Conservation (phyloP, 345 rosid species). For the Salix brachista region DNA sequence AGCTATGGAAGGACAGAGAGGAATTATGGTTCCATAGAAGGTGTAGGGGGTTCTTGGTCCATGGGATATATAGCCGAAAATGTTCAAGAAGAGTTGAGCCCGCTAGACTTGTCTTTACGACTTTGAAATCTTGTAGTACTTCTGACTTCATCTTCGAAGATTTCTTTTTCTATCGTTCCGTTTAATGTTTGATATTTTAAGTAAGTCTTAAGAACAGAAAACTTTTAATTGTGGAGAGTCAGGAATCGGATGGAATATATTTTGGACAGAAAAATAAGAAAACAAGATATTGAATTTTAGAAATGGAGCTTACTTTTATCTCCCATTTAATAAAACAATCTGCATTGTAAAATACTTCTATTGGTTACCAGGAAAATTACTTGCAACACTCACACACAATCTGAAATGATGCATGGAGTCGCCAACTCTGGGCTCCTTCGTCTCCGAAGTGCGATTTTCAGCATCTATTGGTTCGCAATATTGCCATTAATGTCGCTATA, state of each 20-base stretch:
- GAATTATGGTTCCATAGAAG: slow-evolving; percentile 26
- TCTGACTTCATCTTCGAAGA: background rate
- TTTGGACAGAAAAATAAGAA: no score
- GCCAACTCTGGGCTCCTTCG: no score
- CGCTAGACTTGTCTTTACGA: slow-evolving; percentile 75
- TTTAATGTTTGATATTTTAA: background rate
- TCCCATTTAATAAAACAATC: no score
- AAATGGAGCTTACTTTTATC: background rate
- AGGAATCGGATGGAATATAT: background rate
- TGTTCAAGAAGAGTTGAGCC: slow-evolving; percentile 56
- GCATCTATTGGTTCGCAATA: no score
- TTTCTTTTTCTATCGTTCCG: background rate
- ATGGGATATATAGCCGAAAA: slow-evolving; percentile 36
- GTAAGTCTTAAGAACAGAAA: no score
- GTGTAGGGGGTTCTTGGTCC: slow-evolving; percentile 25
- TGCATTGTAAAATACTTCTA: no score
- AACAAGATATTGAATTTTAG: background rate
- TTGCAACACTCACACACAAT: no score
- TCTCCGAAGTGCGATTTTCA: no score
- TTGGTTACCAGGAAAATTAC: no score
- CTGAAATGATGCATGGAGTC: no score
- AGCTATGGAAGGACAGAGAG: slow-evolving; percentile 27
- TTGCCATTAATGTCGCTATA: no score
- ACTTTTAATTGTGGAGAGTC: background rate
- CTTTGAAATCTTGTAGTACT: slow-evolving; percentile 36